Conservation (phyloP, 2,329 filamentous ascomycete species). For the Colletotrichum acutatum region DNA sequence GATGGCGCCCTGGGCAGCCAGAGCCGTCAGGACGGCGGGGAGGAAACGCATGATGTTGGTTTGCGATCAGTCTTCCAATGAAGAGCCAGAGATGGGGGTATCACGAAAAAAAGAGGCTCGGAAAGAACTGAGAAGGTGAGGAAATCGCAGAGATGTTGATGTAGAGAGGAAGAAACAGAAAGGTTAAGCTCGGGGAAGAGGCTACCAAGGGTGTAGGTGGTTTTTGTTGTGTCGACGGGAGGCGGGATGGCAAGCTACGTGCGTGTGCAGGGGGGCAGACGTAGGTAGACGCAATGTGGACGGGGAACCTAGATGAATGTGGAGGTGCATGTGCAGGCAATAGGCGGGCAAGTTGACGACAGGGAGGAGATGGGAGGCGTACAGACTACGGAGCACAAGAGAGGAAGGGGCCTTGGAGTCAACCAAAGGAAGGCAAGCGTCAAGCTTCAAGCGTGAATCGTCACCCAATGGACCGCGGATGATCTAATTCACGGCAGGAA, state of each 20-base stretch:
- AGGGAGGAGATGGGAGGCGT: constrained; percentile 13
- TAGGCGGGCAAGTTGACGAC: constrained; percentile 23
- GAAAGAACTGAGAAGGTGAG: constrained; percentile 37
- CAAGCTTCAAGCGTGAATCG: constrained; percentile 7
- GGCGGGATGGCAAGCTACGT: constrained; percentile 1
- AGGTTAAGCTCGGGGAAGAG: neutral
- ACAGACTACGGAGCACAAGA: neutral
- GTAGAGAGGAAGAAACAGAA: constrained; percentile 11
- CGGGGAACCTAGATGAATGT: neutral
- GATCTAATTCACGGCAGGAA: constrained; percentile 31
- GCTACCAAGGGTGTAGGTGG: constrained; percentile 28
- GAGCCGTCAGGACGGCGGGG: constrained; percentile 73
- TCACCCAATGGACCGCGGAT: constrained; percentile 9
- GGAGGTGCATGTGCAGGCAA: neutral
- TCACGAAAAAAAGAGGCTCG: constrained; percentile 15
- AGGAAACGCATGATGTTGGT: constrained; percentile 80
- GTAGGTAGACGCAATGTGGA: neutral
- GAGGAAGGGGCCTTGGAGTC: neutral
- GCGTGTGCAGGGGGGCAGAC: neutral
- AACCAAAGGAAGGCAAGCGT: neutral
- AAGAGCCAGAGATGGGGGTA: constrained; percentile 31
- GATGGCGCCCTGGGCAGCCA: constrained; percentile 76
- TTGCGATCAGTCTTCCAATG: constrained; percentile 28
- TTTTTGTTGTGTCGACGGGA: constrained; percentile 36
- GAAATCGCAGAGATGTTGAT: constrained; percentile 23